phyloP scores from a whole-genome alignment of 2,329 filamentous ascomycete species.

The Huntiella bhutanensis region DNA sequence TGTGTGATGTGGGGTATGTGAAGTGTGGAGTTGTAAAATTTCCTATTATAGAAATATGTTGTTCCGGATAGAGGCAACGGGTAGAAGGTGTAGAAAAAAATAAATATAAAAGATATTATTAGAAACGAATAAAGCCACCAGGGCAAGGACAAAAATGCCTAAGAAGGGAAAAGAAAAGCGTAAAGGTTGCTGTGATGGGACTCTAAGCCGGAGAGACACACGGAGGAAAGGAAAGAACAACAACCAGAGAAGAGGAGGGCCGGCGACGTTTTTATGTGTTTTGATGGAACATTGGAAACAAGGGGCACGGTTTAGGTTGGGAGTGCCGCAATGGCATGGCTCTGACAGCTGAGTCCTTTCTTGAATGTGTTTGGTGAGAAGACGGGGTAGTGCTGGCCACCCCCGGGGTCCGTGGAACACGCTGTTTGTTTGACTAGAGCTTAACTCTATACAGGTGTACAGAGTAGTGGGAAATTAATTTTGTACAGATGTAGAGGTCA shows the following conservation, averaged over 20 bases:
- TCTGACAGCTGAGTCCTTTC: no score
- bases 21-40: background rate
- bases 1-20: background rate
- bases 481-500: no score
- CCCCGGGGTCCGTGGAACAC: no score
- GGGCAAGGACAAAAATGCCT: conserved; percentile 8
- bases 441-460: no score
- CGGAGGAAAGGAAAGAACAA: conserved; percentile 1
- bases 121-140: conserved; percentile 10
- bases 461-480: no score
- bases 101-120: background rate
- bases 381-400: no score
- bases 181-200: conserved; percentile 1
- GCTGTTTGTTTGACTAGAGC: no score
- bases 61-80: background rate
- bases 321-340: no score
- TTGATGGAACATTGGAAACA: no score
- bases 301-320: no score
- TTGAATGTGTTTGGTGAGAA: no score
- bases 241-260: conserved; percentile 1
- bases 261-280: conserved; percentile 3
- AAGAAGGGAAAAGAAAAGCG: conserved; percentile 3
- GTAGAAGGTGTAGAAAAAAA: conserved; percentile 1
- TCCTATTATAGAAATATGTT: no score
- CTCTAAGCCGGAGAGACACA: conserved; percentile 6